Evolutionary conservation across 345 rosid species (phyloP).

Genomic region (Bretschneidera sinensis): DNA sequence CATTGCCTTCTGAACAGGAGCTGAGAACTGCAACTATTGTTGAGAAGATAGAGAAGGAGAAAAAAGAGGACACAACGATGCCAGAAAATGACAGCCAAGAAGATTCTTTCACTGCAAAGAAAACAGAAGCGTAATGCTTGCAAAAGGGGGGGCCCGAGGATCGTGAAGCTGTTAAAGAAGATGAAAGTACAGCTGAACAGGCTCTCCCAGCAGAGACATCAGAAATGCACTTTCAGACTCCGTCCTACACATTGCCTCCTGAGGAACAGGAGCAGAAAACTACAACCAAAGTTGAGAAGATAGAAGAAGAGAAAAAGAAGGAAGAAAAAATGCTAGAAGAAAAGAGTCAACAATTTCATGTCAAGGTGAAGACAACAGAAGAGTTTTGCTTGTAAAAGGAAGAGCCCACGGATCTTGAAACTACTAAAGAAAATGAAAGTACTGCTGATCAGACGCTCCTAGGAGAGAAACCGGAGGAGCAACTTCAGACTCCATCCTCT

Average conservation of each 20-base stretch:
- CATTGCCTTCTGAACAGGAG: no score
- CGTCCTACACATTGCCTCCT: conserved; percentile 1
- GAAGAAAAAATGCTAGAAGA: not conserved
- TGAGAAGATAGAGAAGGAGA: no score
- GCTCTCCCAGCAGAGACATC: not conserved
- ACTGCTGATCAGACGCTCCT: not conserved
- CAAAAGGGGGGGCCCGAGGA: not conserved
- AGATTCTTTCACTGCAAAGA: not conserved
- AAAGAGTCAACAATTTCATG: not conserved
- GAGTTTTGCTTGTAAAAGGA: not conserved
- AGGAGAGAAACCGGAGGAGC: not conserved
- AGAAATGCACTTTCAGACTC: conserved; percentile 16
- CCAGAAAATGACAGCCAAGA: not conserved
- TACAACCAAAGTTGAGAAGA: not conserved
- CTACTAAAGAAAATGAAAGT: not conserved
- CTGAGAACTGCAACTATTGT: no score
- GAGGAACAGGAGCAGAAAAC: not conserved
- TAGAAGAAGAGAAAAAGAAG: not conserved
- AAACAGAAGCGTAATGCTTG: no score
- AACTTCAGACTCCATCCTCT: conserved; percentile 23
- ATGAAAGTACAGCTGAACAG: not conserved
- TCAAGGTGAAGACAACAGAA: not conserved
- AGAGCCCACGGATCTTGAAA: not conserved
- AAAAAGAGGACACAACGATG: no score
- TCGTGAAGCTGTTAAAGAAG: not conserved